phyloP scores from a whole-genome alignment of 306 rosid species.

The Ziziphus jujuba region DNA sequence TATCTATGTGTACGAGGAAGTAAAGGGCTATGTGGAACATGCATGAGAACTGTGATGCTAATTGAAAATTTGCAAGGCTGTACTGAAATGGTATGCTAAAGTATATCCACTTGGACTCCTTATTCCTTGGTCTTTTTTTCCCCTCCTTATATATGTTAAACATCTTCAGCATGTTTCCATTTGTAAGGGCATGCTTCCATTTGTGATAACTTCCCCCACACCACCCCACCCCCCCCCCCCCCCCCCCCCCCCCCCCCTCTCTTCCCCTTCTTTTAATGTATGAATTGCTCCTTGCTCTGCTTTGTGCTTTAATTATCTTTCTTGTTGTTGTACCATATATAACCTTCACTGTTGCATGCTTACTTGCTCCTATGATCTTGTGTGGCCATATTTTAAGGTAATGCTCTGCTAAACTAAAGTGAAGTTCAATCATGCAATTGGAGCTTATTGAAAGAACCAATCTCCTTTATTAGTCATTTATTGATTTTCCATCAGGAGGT shows the following conservation, averaged over 20 bases:
- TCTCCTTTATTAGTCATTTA: neutral
- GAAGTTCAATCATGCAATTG: neutral
- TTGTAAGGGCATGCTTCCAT: neutral
- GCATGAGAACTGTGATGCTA: constrained; percentile 88
- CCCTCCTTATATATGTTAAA: neutral
- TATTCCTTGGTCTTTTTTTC: neutral
- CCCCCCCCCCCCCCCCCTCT: too few species aligned
- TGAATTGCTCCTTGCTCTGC: neutral
- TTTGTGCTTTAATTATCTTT: neutral
- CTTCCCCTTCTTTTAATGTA: neutral
- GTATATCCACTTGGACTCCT: constrained; percentile 22
- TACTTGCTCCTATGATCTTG: constrained; percentile 12
- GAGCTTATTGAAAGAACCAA: constrained; percentile 11
- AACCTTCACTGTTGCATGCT: constrained; percentile 9
- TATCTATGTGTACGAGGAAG: constrained; percentile 76
- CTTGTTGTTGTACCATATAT: neutral
- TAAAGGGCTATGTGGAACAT: constrained; percentile 85
- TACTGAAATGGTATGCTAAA: constrained; percentile 64
- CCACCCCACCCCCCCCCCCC: too few species aligned
- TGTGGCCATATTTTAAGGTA: neutral
- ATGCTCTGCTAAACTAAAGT: constrained; percentile 9
- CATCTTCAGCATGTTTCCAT: constrained; percentile 1
- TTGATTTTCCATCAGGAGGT: constrained; percentile 5
- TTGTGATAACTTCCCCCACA: constrained; percentile 2
- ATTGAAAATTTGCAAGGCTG: constrained; percentile 68